A percentile compares a stretch with the other conserved stretches of the same genome.
phyloP scores from a whole-genome alignment of 805 yeast genomes.

The Wickerhamiella galacta region DNA sequence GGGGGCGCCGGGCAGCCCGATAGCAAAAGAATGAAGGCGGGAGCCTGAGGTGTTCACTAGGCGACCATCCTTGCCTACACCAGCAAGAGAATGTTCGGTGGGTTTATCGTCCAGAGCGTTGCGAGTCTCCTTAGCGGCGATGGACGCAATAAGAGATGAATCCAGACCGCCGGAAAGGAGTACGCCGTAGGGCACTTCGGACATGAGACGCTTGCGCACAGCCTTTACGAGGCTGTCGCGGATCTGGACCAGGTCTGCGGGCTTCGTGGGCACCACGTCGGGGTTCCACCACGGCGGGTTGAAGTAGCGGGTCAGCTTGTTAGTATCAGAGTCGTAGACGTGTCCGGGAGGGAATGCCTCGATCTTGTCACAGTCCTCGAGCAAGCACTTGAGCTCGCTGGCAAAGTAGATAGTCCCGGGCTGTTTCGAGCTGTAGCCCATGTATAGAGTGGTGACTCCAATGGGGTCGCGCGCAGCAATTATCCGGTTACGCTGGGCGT shows the following conservation, averaged over 20 bases:
- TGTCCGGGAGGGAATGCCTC: conserved; percentile 97
- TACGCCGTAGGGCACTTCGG: conserved; percentile 98
- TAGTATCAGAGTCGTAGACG: conserved; percentile 83
- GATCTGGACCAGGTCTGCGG: conserved; percentile 53
- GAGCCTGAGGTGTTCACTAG: conserved; percentile 45
- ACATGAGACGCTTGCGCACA: conserved; percentile 97
- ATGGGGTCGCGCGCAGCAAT: conserved; percentile 97
- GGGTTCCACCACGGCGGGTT: conserved; percentile 93
- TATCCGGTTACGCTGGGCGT: conserved; percentile 66
- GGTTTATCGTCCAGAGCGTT: conserved; percentile 59
- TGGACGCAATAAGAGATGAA: conserved; percentile 88
- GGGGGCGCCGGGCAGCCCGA: conserved; percentile 96
- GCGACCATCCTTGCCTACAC: conserved; percentile 80
- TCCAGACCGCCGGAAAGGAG: conserved; percentile 94
- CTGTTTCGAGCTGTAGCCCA: conserved; percentile 57
- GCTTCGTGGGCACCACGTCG: conserved; percentile 50
- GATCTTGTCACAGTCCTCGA: conserved; percentile 88
- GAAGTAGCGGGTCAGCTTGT: conserved; percentile 72
- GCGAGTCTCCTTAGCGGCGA: conserved; percentile 90
- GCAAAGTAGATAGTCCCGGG: conserved; percentile 81
- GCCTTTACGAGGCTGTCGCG: conserved; percentile 80
- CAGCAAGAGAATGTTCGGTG: conserved; percentile 53
- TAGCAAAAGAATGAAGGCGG: conserved; percentile 85
- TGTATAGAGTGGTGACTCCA: conserved; percentile 89
- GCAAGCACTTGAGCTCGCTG: conserved; percentile 82